Evolutionary conservation across 305 asterid species (phyloP), one percentile per base, ranked within the genome.

Genomic region (Rubia tinctorum): DNA sequence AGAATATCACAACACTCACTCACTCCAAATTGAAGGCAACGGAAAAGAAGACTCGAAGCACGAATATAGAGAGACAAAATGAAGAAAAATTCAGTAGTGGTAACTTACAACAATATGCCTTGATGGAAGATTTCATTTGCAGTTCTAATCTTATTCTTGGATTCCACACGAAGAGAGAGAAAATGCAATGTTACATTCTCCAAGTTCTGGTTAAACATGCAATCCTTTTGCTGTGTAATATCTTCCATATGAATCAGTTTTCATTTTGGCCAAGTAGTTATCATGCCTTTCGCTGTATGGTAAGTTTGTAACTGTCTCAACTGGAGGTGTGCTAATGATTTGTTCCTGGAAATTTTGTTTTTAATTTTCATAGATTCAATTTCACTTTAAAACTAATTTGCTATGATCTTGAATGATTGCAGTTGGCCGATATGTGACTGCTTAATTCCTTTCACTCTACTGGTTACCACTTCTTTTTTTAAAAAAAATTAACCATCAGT

Each of bases 351-450:
- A 34, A 56, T 14, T 56, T 49, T 71, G 25, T 43, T 8, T 59
- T 40, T n/a, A 9, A 59, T 12, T 14, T 40, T 27, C 40, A 40
- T 71, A 20, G 17, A n/a, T 69, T 49, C 20, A 6, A 34, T 25
- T 40, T 40, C 65, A 17, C 27, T 14, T 7, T 27, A 40, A 39
- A 14, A 14, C 8, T 82, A 58, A 69, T 60, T 23, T 15, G 25
- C 51, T 67, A 44, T n/a, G 45, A 64, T 72, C 64, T 56, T 68
- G 42, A 60, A 63, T 68, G 44, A 63, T 77, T 82, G 82, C 86
- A 95, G 99, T 68, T 95, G 99, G 98, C 97, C 96, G 20, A 78
- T 88, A 75, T 92, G 99, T 73, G 97, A 95, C 71, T 95, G 98
- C 78, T 84, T 95, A 87, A 87, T 95, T 80, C 98, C 97, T 95